Percentiles rank a stretch among this genome's conserved stretches.
Conservation (phyloP, 2,329 filamentous ascomycete species). For the Calonectria ilicicola region DNA sequence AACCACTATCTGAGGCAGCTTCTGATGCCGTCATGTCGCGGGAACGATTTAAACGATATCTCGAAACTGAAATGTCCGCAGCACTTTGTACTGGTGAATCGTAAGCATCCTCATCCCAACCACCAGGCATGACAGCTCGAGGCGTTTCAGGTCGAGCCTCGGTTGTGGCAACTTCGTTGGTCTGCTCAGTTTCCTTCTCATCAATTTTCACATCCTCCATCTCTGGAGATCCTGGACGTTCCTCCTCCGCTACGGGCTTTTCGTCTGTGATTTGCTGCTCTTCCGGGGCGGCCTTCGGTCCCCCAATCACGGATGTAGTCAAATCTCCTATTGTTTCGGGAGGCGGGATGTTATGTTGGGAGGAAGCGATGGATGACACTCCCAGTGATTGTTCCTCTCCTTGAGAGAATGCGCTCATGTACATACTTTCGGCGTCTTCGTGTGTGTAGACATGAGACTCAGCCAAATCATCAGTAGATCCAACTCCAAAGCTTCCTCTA, state of each 20-base stretch:
- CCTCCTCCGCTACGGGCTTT: neutral
- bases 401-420: constrained; percentile 79
- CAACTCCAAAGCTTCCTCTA: constrained; percentile 26
- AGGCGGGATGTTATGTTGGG: constrained; percentile 19
- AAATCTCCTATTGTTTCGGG: neutral
- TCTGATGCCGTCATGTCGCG: constrained; percentile 18
- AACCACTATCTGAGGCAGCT: constrained; percentile 37
- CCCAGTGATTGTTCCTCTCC: constrained; percentile 45
- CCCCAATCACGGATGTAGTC: neutral
- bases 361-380: constrained; percentile 12
- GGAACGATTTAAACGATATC: constrained; percentile 17
- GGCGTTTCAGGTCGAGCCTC: constrained; percentile 20
- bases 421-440: constrained; percentile 88
- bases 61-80: constrained; percentile 18
- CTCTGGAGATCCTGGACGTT: neutral
- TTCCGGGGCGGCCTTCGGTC: neutral
- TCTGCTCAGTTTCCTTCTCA: neutral
- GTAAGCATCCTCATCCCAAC: constrained; percentile 59
- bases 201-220: neutral
- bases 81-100: constrained; percentile 25
- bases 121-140: constrained; percentile 60
- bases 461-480: constrained; percentile 62
- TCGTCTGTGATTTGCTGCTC: neutral
- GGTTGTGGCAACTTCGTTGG: neutral
- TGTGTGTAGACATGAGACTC: constrained; percentile 80